Evolutionary conservation across 768 basidiomycete species (phyloP), one percentile per base, ranked within the genome.

Genomic region (Tulasnella sp.): DNA sequence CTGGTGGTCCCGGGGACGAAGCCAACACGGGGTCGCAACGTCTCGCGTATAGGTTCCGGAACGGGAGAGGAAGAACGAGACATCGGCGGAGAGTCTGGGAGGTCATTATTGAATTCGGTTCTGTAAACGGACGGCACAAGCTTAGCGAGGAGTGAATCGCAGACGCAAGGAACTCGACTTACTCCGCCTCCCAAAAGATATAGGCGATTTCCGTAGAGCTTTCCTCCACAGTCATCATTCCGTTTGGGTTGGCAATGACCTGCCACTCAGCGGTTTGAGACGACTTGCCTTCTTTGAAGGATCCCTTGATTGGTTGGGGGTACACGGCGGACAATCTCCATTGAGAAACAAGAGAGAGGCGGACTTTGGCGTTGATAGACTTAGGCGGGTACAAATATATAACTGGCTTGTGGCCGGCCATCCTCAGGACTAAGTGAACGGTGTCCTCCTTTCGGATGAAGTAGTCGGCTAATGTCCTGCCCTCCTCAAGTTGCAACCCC

Each of bases 281-380:
- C 1, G 14, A 24, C 24, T 28, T 60, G 9, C 22, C 58, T 9
- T 1, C 58, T 22, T 60, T 1, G 58, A 24, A 18, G 9, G 58
- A 18, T 4, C 22, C 18, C 9, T 60, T 60, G 18, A 20, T 22
- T 2, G 58, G 58, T 22, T 20, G 14, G n/a, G 87, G 88, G 80
- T 87, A 87, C 5, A 87, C 82, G 0, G 84, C 83, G 5, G 86
- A 87, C 58, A 88, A 86, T 11, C 81, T 64, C 86, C 87, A 87
- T 31, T 86, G 80, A 24, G 83, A 83, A 0, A 80, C 81, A 28
- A 88, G 83, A 18, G 84, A 84, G 14, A 89, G 85, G 1, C 81
- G 72, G 72, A 87, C 84, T 0, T 83, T 80, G 5, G 84, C 85
- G 8, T 84, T 80, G n/a, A 81, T 76, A 11, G 44, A 83, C 24